phyloP scores from a whole-genome alignment of 2,329 filamentous ascomycete species.

The Drechslerella coelobrocha region DNA sequence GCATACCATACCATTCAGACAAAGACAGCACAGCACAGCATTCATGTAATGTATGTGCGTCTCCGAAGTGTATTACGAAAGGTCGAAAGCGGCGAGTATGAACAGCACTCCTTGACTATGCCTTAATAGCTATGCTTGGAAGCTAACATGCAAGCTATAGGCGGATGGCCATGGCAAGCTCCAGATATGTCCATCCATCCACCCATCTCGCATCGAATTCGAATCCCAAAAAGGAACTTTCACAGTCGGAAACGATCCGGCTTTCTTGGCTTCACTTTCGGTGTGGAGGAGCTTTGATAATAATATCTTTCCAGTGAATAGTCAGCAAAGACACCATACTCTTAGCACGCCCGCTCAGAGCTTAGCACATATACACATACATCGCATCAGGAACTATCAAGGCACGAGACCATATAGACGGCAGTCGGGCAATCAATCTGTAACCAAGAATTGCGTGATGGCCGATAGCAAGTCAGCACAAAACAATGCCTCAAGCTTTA shows the following conservation, averaged over 20 bases:
- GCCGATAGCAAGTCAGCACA: not conserved
- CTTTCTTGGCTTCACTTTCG: not conserved
- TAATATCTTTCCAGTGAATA: not conserved
- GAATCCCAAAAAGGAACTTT: not conserved
- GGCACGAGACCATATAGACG: conserved; percentile 3
- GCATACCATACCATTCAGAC: conserved; percentile 5
- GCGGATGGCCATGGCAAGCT: not conserved
- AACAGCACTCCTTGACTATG: not conserved
- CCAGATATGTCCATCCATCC: not conserved
- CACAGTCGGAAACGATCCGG: too few relatives aligned
- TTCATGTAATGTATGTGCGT: not conserved
- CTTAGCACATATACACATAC: not conserved
- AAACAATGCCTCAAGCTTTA: not conserved
- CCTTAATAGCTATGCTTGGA: not conserved
- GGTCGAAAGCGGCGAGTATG: not conserved
- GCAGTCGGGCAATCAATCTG: not conserved
- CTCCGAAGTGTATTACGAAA: not conserved
- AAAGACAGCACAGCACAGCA: conserved; percentile 6
- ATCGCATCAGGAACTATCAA: not conserved
- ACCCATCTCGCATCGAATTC: not conserved
- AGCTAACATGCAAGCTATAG: not conserved
- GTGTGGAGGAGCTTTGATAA: not conserved
- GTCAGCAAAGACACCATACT: not conserved
- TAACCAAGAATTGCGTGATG: not conserved
- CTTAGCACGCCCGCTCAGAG: not conserved